These are phyloP conservation scores for Mimosa bimucronata DNA, from an alignment of 306 rosid genomes.

Conservation along the genomic window DNA sequence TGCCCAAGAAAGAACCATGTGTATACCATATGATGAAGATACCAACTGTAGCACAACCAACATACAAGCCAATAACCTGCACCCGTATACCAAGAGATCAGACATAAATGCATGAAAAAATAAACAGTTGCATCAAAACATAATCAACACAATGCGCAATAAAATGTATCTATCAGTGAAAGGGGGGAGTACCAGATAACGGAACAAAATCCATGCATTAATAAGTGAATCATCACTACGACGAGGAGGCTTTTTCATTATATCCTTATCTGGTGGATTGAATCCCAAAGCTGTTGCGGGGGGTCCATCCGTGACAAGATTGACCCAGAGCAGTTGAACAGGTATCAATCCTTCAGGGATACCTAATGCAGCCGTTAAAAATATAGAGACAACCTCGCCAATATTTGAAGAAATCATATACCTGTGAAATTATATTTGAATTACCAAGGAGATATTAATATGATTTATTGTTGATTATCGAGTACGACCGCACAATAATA, in stretches of 20 bases:
- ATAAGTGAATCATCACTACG: conserved; percentile 80
- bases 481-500: background rate
- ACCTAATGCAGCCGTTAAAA: conserved; percentile 84
- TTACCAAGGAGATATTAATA: conserved; percentile 1
- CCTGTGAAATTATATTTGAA: conserved; percentile 47
- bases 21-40: conserved; percentile 89
- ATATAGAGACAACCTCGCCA: conserved; percentile 83
- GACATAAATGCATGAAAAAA: conserved; percentile 14
- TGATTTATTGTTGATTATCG: background rate
- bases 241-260: conserved; percentile 92
- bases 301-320: conserved; percentile 97
- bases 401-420: conserved; percentile 92
- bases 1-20: conserved; percentile 80
- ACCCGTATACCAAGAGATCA: conserved; percentile 8
- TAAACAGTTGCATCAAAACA: conserved; percentile 23
- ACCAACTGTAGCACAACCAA: conserved; percentile 90
- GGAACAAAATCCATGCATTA: conserved; percentile 88
- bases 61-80: conserved; percentile 89
- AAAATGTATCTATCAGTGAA: background rate
- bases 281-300: conserved; percentile 98
- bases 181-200: conserved; percentile 67
- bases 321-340: conserved; percentile 98
- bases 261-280: conserved; percentile 88
- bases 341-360: conserved; percentile 98
- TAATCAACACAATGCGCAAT: background rate